Evolutionary conservation across 805 yeast genomes (phyloP), one percentile per base, ranked within the genome.

Genomic region (Zygosaccharomyces pseudorouxii): DNA sequence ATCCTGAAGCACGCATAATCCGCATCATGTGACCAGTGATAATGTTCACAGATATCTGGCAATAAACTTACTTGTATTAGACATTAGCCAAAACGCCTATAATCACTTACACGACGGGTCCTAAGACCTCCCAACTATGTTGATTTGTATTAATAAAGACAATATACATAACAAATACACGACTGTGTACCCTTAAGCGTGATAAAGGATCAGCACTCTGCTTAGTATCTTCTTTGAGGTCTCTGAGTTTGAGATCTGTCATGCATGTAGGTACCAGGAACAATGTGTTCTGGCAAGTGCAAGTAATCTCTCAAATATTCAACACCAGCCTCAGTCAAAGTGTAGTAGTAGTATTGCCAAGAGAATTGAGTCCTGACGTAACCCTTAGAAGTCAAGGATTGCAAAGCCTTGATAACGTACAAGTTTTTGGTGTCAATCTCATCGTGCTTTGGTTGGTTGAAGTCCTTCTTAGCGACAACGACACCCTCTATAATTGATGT

Each of bases 281-380:
- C 92, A 75, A 93, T 86, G 79, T 89, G 95, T 77, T 87, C 95
- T 79, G 99, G 99, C 70, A 93, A 83, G 85, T 90, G 89, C 77
- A 93, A 86, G 88, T 89, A 93, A 74, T 88, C 89, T 81, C 97
- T 87, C 73, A 93, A 86, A 86, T 80, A 93, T 73, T 89, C 96
- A 63, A 93, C 92, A 85, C 99, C 99, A 79, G 88, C 97, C 74
- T 93, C 98, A 74, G 98, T 93, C 74, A 93, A 86, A 82, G 99
- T 89, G 95, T 93, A 93, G 96, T 93, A 93, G 82, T 93, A 93
- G 84, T 89, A 89, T 84, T 90, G 97, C 99, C 99, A 93, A 71
- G 98, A 92, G 86, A 92, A 93, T 80, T 89, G 98, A 69, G 99
- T 93, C 88, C 92, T 89, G 78, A 93, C 98, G 85, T 71, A 93